Evolutionary conservation across 805 yeast genomes (phyloP), one percentile per base, ranked within the genome.

Genomic region (Torulaspora quercuum): DNA sequence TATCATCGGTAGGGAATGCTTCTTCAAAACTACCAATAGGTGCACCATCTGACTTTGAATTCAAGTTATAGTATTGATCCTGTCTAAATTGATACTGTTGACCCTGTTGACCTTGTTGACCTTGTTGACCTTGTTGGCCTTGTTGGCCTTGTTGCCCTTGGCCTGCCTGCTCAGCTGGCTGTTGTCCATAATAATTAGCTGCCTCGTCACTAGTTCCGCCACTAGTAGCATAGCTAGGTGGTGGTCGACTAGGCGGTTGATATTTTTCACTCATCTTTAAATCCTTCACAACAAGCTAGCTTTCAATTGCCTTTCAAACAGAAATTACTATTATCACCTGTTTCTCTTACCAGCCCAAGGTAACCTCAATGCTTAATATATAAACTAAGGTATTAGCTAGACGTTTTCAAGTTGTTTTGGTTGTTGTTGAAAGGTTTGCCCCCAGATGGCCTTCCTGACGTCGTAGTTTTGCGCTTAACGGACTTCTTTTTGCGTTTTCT

Each of bases 11-110:
- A 44, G 78, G 75, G 60, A 87, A 87, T 1, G 81, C 73, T 31
- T 84, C 78, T 20, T 78, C 84, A 55, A 79, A 86, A 4, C 70
- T 64, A 2, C 69, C 73, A 37, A 66, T 59, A 3, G 69, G 64
- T 2, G 65, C 60, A 7, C 68, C 63, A 5, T 55, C 47, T 3
- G 49, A 55, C 38, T 61, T 55, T 7, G 64, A 57, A n/a, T 46
- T 41, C 25, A 53, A 33, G 33, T 57, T 46, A 35, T 60, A 55
- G 26, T 58, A 55, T 15, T 37, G 38, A 25, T 44, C 47, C 22
- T 39, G 42, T 21, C 39, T 29, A 18, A 33, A 36, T n/a, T 40
- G 38, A 20, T 39, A 39, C 25, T 34, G 35, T 10, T 25, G 26
- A 14, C 20, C 15, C n/a, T 34, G 15, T 5, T 17, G 25, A 23